Conservation (phyloP, 768 basidiomycete genomes). For the Lentinula lateritia region DNA sequence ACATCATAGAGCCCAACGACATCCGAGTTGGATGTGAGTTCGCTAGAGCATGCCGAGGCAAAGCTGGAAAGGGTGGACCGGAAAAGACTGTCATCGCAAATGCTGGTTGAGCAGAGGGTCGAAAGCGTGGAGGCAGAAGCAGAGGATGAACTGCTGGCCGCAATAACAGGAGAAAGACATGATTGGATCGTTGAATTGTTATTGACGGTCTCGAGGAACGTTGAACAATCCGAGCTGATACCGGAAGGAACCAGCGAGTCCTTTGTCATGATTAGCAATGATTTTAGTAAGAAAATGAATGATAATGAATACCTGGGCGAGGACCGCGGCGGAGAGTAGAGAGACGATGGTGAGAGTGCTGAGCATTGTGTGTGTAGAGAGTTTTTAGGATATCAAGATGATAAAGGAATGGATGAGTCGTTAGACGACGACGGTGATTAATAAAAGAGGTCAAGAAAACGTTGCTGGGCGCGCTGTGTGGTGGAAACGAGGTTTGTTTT, state of each 20-base stretch:
- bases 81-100: constrained; percentile 55
- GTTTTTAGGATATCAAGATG: background rate
- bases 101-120: constrained; percentile 47
- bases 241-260: constrained; percentile 63
- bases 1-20: constrained; percentile 74
- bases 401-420: background rate
- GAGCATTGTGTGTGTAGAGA: constrained; percentile 28
- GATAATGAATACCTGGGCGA: constrained; percentile 40
- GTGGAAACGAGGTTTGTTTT: background rate
- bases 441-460: background rate
- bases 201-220: constrained; percentile 63
- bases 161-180: constrained; percentile 62
- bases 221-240: constrained; percentile 48
- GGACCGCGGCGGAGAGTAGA: constrained; percentile 40
- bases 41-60: constrained; percentile 61
- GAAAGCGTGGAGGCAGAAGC: constrained; percentile 39
- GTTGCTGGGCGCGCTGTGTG: background rate
- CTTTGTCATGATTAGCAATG: constrained; percentile 14
- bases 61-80: constrained; percentile 62
- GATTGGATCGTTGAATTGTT: constrained; percentile 44
- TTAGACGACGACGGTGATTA: background rate
- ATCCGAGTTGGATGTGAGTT: constrained; percentile 53
- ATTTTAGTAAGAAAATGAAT: constrained; percentile 2
- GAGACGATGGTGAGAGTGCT: constrained; percentile 50
- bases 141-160: constrained; percentile 40